Conservation (phyloP, 805 yeast genomes). For the Myxozyma mucilagina region DNA sequence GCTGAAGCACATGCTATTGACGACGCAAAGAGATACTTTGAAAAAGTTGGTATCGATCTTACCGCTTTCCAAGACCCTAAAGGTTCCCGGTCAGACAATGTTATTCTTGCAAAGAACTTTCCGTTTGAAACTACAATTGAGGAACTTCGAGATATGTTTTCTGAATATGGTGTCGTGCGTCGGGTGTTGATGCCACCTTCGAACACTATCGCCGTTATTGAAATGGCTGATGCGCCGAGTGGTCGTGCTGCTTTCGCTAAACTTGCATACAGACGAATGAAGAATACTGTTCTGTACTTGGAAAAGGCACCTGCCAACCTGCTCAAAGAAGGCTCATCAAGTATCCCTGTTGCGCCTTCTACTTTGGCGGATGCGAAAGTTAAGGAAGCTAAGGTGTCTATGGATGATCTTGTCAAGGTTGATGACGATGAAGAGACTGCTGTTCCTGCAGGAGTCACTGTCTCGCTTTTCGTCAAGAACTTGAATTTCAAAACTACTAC, state of each 20-base stretch:
- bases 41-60: conserved; percentile 80
- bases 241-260: conserved; percentile 90
- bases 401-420: conserved; percentile 11
- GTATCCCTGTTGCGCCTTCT: conserved; percentile 26
- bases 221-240: conserved; percentile 75
- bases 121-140: conserved; percentile 81
- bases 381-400: conserved; percentile 30
- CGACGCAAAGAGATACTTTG: conserved; percentile 85
- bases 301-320: conserved; percentile 92
- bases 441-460: conserved; percentile 52
- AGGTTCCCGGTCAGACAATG: conserved; percentile 64
- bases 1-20: conserved; percentile 97
- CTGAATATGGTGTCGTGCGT: conserved; percentile 74
- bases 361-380: conserved; percentile 40
- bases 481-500: conserved; percentile 80
- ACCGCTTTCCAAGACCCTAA: conserved; percentile 59
- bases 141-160: conserved; percentile 79
- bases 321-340: conserved; percentile 55
- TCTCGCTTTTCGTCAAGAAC: conserved; percentile 88
- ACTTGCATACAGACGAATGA: conserved; percentile 82
- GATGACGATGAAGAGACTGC: conserved; percentile 41
- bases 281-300: conserved; percentile 80
- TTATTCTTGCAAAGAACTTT: conserved; percentile 84
- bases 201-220: conserved; percentile 93
- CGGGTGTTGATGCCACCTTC: conserved; percentile 92